A percentile compares a stretch with the other conserved stretches of the same genome.
These are phyloP conservation scores for Noccaea caerulescens DNA, from an alignment of 345 rosid genomes.

Conservation along the genomic window DNA sequence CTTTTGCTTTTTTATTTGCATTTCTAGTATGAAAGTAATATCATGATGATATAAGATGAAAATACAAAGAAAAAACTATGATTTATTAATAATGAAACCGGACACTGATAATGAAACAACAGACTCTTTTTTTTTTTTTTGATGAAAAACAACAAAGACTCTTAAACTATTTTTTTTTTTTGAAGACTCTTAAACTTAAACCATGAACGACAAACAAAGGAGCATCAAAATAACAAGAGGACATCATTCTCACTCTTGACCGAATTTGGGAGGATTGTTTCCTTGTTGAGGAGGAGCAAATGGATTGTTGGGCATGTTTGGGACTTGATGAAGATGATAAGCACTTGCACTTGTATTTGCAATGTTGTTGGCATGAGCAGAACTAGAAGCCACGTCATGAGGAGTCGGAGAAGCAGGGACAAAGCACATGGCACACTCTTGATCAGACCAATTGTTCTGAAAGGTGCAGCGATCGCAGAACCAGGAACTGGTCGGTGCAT, in stretches of 20 bases:
- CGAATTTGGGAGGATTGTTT: not conserved
- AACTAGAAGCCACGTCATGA: not conserved
- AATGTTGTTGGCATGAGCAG: not conserved
- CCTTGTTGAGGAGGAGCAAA: not conserved
- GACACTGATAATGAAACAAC: too few relatives aligned
- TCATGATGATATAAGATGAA: too few relatives aligned
- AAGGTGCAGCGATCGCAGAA: constrained; percentile 16
- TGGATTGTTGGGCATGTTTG: not conserved
- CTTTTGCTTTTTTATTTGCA: too few relatives aligned
- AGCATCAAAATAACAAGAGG: not conserved
- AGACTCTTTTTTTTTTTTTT: too few relatives aligned
- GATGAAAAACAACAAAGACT: too few relatives aligned
- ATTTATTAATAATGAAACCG: too few relatives aligned
- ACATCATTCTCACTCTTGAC: not conserved
- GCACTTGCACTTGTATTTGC: not conserved
- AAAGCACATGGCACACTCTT: constrained; percentile 13
- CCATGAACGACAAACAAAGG: not conserved
- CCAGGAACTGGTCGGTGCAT: not conserved
- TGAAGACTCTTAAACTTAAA: too few relatives aligned
- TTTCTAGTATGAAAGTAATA: too few relatives aligned
- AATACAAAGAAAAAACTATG: too few relatives aligned
- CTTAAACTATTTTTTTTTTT: too few relatives aligned
- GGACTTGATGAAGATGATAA: not conserved
- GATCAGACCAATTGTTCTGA: not conserved
- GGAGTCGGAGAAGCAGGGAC: not conserved